Evolutionary conservation across 2,329 filamentous ascomycete genomes (phyloP), one percentile per base, ranked within the genome.

Genomic region (Aspergillus persii): DNA sequence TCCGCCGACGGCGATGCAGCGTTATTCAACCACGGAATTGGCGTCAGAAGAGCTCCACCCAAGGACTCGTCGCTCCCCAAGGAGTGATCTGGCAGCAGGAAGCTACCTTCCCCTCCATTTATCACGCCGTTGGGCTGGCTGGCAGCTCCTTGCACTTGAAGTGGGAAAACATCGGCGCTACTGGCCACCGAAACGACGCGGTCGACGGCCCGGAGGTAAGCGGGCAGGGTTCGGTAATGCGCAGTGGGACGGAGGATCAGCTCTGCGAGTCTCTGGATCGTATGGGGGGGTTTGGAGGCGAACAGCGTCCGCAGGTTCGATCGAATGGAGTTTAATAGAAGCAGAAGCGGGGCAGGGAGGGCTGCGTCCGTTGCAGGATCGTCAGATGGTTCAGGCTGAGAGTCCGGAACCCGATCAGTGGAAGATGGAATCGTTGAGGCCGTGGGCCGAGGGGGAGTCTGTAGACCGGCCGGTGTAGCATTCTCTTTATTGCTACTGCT

Each of bases 161-260:
- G 84, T 0, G 95, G 95, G 71, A 96, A 99, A 58, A 87, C 82
- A 63, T 90, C 88, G 23, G 88, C 86, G 29, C 88, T 85, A 41
- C 91, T 96, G 9, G 92, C 96, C 58, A 99, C 95, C 58, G 90
- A 92, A 27, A 97, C 87, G 26, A 96, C 89, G 58, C 95, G 89
- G 73, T 98, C 92, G 52, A 98, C 84, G 2, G 95, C 95, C 68
- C 95, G 90, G 9, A 99, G 86, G 74, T 95, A 99, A 9, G 92
- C 84, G 0, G 91, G 86, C 2, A 98, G 83, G 55, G 87, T 89
- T 61, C 85, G 86, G 79, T 98, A 97, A 76, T 96, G 90, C 57
- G 83, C 83, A 61, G 81, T 88, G 1, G 95, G 95, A 29, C 82
- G 77, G 39, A 96, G 81, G 4, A 96, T 80, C 31, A 98, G 87